Evolutionary conservation across 2,329 filamentous ascomycete genomes (phyloP).

Genomic region (Trichoderma endophyticum): DNA sequence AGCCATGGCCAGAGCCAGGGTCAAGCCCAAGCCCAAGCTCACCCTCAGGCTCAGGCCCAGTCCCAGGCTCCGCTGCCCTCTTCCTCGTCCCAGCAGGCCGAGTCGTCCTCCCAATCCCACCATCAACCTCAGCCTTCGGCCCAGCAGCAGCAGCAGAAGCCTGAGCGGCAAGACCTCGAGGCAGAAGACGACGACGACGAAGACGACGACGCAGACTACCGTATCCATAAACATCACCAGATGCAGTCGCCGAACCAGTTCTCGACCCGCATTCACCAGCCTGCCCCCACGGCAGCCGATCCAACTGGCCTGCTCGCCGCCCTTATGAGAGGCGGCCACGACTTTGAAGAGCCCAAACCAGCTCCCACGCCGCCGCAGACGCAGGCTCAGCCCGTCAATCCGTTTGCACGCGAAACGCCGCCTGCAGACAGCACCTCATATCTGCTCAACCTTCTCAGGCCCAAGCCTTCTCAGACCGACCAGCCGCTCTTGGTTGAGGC

Average conservation of each 20-base stretch:
- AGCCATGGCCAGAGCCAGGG: conserved; percentile 20
- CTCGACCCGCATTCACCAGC: conserved; percentile 50
- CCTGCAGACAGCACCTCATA: conserved; percentile 76
- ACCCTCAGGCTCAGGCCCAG: conserved; percentile 18
- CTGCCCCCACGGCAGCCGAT: conserved; percentile 54
- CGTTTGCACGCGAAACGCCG: conserved; percentile 50
- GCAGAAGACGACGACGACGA: conserved; percentile 13
- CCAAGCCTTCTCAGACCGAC: conserved; percentile 63
- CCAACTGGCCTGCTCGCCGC: conserved; percentile 57
- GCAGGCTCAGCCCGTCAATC: conserved; percentile 28
- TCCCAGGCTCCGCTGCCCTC: conserved; percentile 7
- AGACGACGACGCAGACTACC: conserved; percentile 9
- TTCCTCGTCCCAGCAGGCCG: conserved; percentile 19
- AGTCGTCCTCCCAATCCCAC: neutral
- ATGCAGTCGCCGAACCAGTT: conserved; percentile 26
- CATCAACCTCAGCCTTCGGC: conserved; percentile 16
- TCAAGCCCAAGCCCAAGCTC: conserved; percentile 16
- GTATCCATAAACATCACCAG: conserved; percentile 22
- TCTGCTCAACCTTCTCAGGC: conserved; percentile 77
- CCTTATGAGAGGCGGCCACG: conserved; percentile 56
- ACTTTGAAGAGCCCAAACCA: conserved; percentile 43
- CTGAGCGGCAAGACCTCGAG: neutral
- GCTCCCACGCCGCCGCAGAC: conserved; percentile 22
- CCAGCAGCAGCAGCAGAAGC: conserved; percentile 23
- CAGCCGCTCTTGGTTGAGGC: conserved; percentile 40